Percentiles rank a stretch among this genome's conserved stretches.
Evolutionary conservation across 495 filamentous ascomycete genomes (phyloP).

Genomic region (Tuber borchii): DNA sequence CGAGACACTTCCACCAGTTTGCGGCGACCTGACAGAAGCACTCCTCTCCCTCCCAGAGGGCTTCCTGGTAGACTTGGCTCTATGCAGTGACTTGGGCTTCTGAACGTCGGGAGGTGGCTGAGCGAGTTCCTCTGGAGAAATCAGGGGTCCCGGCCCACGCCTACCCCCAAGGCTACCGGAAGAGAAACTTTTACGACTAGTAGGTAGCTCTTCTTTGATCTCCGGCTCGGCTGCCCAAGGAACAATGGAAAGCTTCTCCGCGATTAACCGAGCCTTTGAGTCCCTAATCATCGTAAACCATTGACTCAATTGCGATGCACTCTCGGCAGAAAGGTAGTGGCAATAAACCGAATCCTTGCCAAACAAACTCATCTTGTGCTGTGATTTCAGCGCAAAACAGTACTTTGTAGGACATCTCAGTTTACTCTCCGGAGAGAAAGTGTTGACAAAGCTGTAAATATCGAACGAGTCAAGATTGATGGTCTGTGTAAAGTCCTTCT

Average conservation of each 20-base stretch:
- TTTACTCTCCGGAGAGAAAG: constrained; percentile 55
- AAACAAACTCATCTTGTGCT: constrained; percentile 84
- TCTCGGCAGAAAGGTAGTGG: constrained; percentile 81
- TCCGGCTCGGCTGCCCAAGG: constrained; percentile 28
- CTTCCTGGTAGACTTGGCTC: constrained; percentile 27
- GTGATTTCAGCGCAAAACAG: constrained; percentile 86
- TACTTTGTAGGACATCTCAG: constrained; percentile 69
- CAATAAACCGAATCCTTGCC: constrained; percentile 74
- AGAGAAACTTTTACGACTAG: constrained; percentile 19
- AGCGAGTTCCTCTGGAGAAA: constrained; percentile 39
- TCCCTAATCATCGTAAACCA: constrained; percentile 73
- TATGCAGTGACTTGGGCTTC: constrained; percentile 30
- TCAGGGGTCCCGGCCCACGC: constrained; percentile 31
- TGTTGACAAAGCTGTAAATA: constrained; percentile 67
- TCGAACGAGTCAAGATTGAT: constrained; percentile 94
- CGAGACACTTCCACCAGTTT: constrained; percentile 14
- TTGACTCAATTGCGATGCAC: constrained; percentile 55
- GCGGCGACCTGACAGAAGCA: constrained; percentile 20
- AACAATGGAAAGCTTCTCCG: constrained; percentile 43
- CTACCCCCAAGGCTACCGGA: constrained; percentile 29
- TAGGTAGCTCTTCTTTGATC: constrained; percentile 12
- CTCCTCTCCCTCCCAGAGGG: constrained; percentile 16
- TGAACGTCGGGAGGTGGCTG: constrained; percentile 28
- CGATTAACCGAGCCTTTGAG: constrained; percentile 76
- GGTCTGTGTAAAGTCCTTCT: constrained; percentile 60